phyloP scores from a whole-genome alignment of 345 rosid genomes.

The Streptanthus diversifolius region DNA sequence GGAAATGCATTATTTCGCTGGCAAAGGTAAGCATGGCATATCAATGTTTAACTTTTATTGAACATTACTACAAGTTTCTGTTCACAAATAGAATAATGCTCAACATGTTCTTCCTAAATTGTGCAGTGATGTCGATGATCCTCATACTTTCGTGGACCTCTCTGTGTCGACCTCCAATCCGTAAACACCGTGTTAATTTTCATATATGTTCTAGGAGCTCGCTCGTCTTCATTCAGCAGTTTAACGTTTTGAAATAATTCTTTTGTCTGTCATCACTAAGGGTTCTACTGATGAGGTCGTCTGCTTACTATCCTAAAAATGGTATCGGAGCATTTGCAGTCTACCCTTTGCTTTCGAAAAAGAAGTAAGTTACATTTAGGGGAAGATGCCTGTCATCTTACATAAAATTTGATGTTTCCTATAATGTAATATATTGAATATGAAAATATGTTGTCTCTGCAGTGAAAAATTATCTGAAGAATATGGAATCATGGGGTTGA shows the following conservation, averaged over 20 bases:
- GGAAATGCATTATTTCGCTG: slow-evolving; percentile 81
- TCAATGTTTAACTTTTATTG: neutral
- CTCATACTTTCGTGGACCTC: slow-evolving; percentile 88
- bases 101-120: neutral
- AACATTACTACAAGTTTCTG: neutral
- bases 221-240: neutral
- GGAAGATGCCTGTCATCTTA: neutral
- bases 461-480: slow-evolving; percentile 52
- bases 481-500: slow-evolving; percentile 71
- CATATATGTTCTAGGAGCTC: neutral
- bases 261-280: slow-evolving; percentile 41
- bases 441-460: neutral
- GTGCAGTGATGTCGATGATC: slow-evolving; percentile 79
- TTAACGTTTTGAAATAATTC: neutral
- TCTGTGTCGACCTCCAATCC: slow-evolving; percentile 72
- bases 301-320: slow-evolving; percentile 64
- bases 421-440: neutral
- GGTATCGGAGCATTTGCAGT: slow-evolving; percentile 81
- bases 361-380: slow-evolving; percentile 38
- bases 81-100: neutral
- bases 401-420: neutral
- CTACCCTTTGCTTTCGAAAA: slow-evolving; percentile 57
- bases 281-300: slow-evolving; percentile 60
- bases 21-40: slow-evolving; percentile 54
- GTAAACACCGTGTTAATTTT: slow-evolving; percentile 41